A percentile compares a stretch with the other conserved stretches of the same genome.
phyloP scores from a whole-genome alignment of 2,329 filamentous ascomycete genomes.

The Acephala macrosclerotiorum region DNA sequence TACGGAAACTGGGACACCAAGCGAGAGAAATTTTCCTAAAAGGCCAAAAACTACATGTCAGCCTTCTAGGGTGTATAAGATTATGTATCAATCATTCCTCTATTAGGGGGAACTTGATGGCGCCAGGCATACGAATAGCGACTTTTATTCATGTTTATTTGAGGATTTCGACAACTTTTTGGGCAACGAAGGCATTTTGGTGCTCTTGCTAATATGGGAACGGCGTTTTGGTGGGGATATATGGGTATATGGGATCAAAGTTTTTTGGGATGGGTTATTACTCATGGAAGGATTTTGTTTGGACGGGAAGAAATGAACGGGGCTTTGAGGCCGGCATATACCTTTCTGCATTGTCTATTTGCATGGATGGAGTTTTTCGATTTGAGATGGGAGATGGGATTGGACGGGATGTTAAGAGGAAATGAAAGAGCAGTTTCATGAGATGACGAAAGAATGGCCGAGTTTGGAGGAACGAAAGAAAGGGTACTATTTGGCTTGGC shows the following conservation, averaged over 20 bases:
- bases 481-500: background rate
- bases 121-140: conserved; percentile 12
- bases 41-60: background rate
- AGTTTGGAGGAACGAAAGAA: background rate
- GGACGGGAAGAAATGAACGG: background rate
- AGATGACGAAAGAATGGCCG: background rate
- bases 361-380: conserved; percentile 4
- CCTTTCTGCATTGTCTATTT: background rate
- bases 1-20: background rate
- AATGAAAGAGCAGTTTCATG: background rate
- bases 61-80: conserved; percentile 10
- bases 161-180: background rate
- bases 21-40: background rate
- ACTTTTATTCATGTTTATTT: background rate
- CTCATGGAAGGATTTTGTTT: background rate
- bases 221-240: background rate
- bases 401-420: background rate
- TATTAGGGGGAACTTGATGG: conserved; percentile 1
- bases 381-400: too few relatives aligned
- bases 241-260: background rate
- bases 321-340: background rate
- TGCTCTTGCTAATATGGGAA: background rate
- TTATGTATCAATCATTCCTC: background rate
- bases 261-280: conserved; percentile 7
- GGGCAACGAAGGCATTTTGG: background rate